Evolutionary conservation across 2,329 filamentous ascomycete species (phyloP), one percentile per base, ranked within the genome.

Genomic region (Microcera coccophila): DNA sequence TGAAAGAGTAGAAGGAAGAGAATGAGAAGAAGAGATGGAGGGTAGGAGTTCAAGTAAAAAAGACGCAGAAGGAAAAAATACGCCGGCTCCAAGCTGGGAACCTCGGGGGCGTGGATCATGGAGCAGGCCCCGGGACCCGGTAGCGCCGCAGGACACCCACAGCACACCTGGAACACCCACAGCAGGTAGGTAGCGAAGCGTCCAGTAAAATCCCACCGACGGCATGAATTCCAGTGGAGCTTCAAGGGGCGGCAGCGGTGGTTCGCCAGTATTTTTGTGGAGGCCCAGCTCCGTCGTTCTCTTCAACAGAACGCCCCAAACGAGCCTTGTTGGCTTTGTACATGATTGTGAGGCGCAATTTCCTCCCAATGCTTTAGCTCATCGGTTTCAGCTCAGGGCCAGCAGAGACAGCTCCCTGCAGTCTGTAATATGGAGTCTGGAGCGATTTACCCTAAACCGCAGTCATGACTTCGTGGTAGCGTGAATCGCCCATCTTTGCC

Each of bases 21-120:
- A 42, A 55, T 61, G 61, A 59, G 50, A 55, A 51, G 62, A 61
- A 63, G 58, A 64, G 55, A 45, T 53, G 56, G 52, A 57, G 58
- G 54, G 42, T 52, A 49, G 54, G 45, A 53, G 54, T 45, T 44
- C 37, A 47, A 44, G 47, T 51, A 54, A 63, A 65, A 64, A 66
- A 63, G 57, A 54, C 62, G 62, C 60, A 67, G 52, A 48, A 49
- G 46, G 46, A 39, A 54, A 57, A 60, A 57, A 53, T 47, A 51
- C 40, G 48, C 50, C 55, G 33, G 33, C 4, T 15, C 33, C 33
- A 8, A 19, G 15, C 12, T 32, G 9, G 29, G 39, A 49, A 48
- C 50, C 50, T 53, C 51, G 51, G 51, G 44, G 51, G 40, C 44
- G 47, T 54, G 29, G 52, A 50, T 48, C 50, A 49, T 45, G 42